A percentile compares a stretch with the other conserved stretches of the same genome.
Conservation (phyloP, 257 asterid genomes). For the Solanum sitiens region DNA sequence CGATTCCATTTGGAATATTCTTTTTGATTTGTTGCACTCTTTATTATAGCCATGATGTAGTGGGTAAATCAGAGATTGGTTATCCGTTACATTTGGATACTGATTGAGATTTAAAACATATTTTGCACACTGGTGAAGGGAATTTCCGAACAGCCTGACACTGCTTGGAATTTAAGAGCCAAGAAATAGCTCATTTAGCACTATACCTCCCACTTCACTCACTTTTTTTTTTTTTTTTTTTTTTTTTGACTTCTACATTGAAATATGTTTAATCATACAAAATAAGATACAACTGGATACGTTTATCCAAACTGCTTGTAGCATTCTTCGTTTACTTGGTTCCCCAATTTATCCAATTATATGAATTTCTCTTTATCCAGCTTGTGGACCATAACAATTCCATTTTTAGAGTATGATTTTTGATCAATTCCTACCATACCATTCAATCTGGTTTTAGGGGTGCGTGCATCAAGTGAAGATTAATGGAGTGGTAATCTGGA, state of each 20-base stretch:
- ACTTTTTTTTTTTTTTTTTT: rapidly evolving
- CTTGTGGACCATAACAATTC: background rate
- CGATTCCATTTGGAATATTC: background rate
- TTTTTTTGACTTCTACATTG: background rate
- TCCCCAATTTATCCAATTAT: background rate
- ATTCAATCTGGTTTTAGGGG: background rate
- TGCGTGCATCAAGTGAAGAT: background rate
- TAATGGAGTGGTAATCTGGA: background rate
- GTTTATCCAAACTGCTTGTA: background rate
- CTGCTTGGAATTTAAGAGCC: background rate
- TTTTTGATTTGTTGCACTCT: background rate
- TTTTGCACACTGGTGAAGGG: background rate
- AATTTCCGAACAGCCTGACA: background rate
- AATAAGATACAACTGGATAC: background rate
- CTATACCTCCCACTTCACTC: background rate
- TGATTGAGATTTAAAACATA: background rate
- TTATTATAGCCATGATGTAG: background rate
- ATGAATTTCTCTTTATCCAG: background rate
- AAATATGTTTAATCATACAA: background rate
- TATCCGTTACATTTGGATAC: background rate
- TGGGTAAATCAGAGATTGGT: background rate
- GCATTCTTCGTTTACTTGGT: background rate
- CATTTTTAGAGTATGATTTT: background rate
- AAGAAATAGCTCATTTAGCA: background rate
- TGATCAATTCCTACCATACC: background rate